A percentile compares a stretch with the other conserved stretches of the same genome.
These are phyloP conservation scores for Gossypium laxum DNA, from an alignment of 441 rosid genomes.

Conservation along the genomic window DNA sequence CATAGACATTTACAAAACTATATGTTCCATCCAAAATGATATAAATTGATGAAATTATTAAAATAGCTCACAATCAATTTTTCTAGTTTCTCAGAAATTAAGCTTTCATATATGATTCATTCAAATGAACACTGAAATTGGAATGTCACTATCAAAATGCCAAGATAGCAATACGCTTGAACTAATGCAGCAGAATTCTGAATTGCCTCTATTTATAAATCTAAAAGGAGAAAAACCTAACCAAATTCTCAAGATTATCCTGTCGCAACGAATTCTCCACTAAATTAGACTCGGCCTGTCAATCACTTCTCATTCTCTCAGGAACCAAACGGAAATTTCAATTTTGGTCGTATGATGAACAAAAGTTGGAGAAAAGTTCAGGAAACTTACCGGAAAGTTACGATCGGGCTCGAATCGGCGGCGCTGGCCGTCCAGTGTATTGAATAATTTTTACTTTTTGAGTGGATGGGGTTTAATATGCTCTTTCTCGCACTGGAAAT, in stretches of 20 bases:
- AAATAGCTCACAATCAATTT: background rate
- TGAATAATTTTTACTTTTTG: background rate
- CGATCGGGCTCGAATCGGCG: slow-evolving; percentile 6
- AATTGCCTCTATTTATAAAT: background rate
- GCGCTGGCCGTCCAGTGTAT: background rate
- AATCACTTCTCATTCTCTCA: background rate
- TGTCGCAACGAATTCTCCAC: background rate
- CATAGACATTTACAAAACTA: background rate
- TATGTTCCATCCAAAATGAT: background rate
- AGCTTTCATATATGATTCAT: background rate
- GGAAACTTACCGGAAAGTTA: slow-evolving; percentile 10
- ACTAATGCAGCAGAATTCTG: background rate
- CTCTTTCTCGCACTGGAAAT: slow-evolving; percentile 8
- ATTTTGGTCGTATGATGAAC: background rate
- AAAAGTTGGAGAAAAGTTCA: background rate
- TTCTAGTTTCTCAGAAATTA: background rate
- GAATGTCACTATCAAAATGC: background rate
- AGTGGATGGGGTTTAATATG: background rate
- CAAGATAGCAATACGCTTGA: background rate
- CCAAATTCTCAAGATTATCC: background rate
- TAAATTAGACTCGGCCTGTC: background rate
- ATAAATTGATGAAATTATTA: background rate
- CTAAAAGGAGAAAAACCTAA: background rate
- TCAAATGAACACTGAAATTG: background rate
- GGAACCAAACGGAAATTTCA: background rate